Evolutionary conservation across 1,284 basidiomycete species (phyloP).

Genomic region (Pseudozyma sp.): DNA sequence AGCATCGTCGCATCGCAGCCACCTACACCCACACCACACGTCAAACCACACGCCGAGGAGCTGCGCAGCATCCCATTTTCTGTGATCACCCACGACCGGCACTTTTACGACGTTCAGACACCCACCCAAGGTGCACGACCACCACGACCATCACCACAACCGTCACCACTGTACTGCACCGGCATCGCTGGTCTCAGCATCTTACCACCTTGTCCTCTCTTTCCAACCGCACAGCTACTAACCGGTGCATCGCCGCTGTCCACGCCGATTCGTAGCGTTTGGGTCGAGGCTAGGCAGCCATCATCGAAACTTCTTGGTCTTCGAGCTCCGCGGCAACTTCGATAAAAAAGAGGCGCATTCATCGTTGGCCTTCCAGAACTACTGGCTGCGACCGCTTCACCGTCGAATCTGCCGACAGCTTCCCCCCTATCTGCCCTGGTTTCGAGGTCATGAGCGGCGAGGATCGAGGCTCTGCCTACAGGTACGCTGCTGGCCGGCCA

Average conservation of each 20-base stretch:
- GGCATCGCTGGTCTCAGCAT: too few relatives aligned
- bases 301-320: too few relatives aligned
- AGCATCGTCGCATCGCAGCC: slow-evolving; percentile 9
- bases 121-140: neutral
- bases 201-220: neutral
- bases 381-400: too few relatives aligned
- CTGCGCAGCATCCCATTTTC: neutral
- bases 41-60: neutral
- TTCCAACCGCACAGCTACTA: too few relatives aligned
- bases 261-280: too few relatives aligned
- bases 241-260: too few relatives aligned
- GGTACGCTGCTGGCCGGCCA: slow-evolving; percentile 28
- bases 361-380: neutral
- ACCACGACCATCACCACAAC: slow-evolving; percentile 1
- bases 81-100: neutral
- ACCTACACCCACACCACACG: slow-evolving; percentile 1
- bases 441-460: slow-evolving; percentile 33
- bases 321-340: neutral
- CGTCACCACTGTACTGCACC: neutral
- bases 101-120: neutral
- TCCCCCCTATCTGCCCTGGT: neutral
- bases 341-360: too few relatives aligned
- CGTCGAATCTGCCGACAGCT: too few relatives aligned
- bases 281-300: too few relatives aligned
- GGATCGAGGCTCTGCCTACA: slow-evolving; percentile 35